Base-by-base conservation (phyloP, 805 yeast species). In the Metschnikowia orientalis region DNA sequence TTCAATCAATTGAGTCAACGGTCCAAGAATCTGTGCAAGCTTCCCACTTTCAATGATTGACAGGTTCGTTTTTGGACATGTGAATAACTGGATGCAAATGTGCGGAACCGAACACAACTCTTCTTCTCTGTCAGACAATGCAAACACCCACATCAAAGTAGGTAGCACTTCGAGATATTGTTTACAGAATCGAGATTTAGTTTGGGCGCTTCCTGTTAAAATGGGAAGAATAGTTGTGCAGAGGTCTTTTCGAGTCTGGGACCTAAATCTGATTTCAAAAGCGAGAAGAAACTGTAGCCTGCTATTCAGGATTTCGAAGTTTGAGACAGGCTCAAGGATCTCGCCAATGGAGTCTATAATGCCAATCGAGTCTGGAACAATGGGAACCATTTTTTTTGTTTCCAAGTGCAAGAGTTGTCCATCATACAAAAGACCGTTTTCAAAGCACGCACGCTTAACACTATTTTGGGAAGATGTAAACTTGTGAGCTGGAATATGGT, bases 231-330 rank as follows among this genome's bases (percentile, higher is more conserved):
- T 42, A 1, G 76, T 50, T 17, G 66, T 59, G 29, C 73, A 69
- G 11, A 83, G 34, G 6, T 53, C 51, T 26, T 62, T 66, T 49
- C 92, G 67, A 6, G 71, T 47, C 4, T 47, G 43, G 37, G 79
- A 77, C 59, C 77, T 65, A 20, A 71, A 70, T 42, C 92, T 63
- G 23, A 74, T 64, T 40, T 82, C 84, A 37, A 80, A 72, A 38
- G 65, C 68, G 22, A 81, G 55, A 14, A 83, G 46, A 44, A 62
- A 67, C 50, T 81, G 88, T 8, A 82, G 48, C 45, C 85, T 65
- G 10, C 84, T 67, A 18, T 51, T 41, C n/a, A 40, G 37, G 11
- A 52, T 54, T 48, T 20, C 15, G 12, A 31, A 7, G 23, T 20
- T 20, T 25, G 28, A 6, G 9, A 21, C 34, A 9, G 21, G 26